Evolutionary conservation across 352 stramenopile genomes (phyloP).

Genomic region (Phytophthora idaei): DNA sequence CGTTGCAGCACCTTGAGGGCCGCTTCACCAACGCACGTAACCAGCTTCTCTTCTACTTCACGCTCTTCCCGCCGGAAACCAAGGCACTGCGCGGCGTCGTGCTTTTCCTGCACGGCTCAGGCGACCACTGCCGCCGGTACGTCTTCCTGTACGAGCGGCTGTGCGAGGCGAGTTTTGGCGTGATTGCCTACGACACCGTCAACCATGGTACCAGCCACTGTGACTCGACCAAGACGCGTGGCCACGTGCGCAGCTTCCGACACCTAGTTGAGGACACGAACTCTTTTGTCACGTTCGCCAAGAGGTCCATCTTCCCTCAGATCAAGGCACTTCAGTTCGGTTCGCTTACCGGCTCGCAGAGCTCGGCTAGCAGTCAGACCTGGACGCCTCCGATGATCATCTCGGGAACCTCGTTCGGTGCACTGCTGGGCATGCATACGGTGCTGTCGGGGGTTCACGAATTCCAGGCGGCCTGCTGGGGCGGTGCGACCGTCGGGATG

Average conservation of each 20-base stretch:
- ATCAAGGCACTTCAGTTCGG: slow-evolving; percentile 32
- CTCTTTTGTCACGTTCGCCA: slow-evolving; percentile 41
- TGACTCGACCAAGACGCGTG: slow-evolving; percentile 31
- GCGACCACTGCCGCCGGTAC: slow-evolving; percentile 48
- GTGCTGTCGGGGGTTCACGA: slow-evolving; percentile 46
- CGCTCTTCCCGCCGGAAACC: slow-evolving; percentile 32
- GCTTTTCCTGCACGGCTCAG: slow-evolving; percentile 50
- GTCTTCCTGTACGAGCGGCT: slow-evolving; percentile 46
- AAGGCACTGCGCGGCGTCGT: slow-evolving; percentile 37
- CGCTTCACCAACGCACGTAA: slow-evolving; percentile 39
- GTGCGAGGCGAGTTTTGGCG: slow-evolving; percentile 40
- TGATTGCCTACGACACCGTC: slow-evolving; percentile 50
- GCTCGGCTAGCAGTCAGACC: not conserved
- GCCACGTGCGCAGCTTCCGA: slow-evolving; percentile 36
- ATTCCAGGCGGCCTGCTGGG: slow-evolving; percentile 54
- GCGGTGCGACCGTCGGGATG: slow-evolving; percentile 45
- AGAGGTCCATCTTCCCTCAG: slow-evolving; percentile 29
- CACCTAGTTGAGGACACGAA: slow-evolving; percentile 54
- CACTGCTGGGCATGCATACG: slow-evolving; percentile 54
- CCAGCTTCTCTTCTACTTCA: slow-evolving; percentile 44
- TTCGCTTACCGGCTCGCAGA: not conserved
- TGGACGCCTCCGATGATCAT: slow-evolving; percentile 45
- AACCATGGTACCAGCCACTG: slow-evolving; percentile 49
- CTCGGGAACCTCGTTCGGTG: slow-evolving; percentile 59
- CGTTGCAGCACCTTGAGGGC: slow-evolving; percentile 37